Evolutionary conservation across 129 eudicot species (phyloP).

Genomic region (Flaveria bidentis): DNA sequence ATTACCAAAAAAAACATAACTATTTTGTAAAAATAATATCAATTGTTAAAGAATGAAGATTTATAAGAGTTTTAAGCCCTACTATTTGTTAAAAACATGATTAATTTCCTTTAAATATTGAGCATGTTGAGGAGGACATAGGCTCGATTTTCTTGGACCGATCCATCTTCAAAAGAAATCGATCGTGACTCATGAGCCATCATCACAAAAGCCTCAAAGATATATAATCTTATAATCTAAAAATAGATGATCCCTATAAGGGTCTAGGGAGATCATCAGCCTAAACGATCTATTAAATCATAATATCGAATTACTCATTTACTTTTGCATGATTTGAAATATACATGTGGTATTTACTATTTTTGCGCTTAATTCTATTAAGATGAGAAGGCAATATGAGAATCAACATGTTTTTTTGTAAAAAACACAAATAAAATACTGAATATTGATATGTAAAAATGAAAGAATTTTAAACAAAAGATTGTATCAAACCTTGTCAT

Average conservation of each 20-base stretch:
- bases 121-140: background rate
- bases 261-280: background rate
- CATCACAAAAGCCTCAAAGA: background rate
- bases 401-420: background rate
- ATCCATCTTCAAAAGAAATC: background rate
- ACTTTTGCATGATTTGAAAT: background rate
- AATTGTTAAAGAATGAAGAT: background rate
- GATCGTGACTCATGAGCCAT: background rate
- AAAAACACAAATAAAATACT: background rate
- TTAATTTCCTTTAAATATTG: background rate
- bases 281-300: background rate
- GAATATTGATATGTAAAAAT: background rate
- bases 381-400: background rate
- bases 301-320: background rate
- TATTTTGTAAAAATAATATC: background rate
- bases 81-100: background rate
- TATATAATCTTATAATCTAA: background rate
- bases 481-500: constrained; percentile 60
- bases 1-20: constrained; percentile 2
- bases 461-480: background rate
- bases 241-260: background rate
- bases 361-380: background rate
- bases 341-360: background rate
- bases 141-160: background rate
- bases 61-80: background rate